A percentile compares a stretch with the other conserved stretches of the same genome.
These are phyloP conservation scores for Trichoderma sp. DNA, from an alignment of 2,329 filamentous ascomycete genomes.

Conservation along the genomic window DNA sequence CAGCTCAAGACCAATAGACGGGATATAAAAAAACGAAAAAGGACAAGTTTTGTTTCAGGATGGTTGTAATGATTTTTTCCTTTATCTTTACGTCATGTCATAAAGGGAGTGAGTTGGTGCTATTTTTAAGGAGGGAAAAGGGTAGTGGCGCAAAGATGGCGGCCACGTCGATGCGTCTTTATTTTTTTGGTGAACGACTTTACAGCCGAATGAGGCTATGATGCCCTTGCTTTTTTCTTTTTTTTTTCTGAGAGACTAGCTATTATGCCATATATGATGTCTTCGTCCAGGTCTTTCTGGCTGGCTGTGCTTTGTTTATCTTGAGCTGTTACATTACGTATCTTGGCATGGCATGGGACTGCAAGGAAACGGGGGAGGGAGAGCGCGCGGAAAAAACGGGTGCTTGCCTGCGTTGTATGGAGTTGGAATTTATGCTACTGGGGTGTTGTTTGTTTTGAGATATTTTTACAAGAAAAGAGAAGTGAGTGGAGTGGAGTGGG, in stretches of 20 bases:
- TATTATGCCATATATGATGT: conserved; percentile 14
- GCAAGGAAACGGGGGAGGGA: not conserved
- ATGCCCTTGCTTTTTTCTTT: conserved; percentile 3
- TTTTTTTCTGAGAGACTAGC: not conserved
- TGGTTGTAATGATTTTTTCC: conserved; percentile 12
- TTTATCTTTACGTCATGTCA: conserved; percentile 6
- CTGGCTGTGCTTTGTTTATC: not conserved
- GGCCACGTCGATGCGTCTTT: not conserved
- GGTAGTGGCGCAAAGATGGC: not conserved
- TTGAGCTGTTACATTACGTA: not conserved
- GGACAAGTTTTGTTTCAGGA: not conserved
- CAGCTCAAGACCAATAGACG: conserved; percentile 37
- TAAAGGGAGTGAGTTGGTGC: not conserved
- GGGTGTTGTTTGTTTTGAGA: not conserved
- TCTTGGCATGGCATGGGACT: not conserved
- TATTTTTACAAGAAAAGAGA: not conserved
- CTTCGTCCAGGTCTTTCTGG: not conserved
- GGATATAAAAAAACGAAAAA: conserved; percentile 1
- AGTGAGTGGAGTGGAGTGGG: not conserved
- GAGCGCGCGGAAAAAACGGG: not conserved
- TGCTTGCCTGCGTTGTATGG: not conserved
- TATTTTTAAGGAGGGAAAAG: not conserved
- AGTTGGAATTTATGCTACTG: not conserved
- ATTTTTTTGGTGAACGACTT: not conserved
- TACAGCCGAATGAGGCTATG: conserved; percentile 5